Conservation (phyloP, 495 filamentous ascomycete genomes). For the Glonium stellatum region DNA sequence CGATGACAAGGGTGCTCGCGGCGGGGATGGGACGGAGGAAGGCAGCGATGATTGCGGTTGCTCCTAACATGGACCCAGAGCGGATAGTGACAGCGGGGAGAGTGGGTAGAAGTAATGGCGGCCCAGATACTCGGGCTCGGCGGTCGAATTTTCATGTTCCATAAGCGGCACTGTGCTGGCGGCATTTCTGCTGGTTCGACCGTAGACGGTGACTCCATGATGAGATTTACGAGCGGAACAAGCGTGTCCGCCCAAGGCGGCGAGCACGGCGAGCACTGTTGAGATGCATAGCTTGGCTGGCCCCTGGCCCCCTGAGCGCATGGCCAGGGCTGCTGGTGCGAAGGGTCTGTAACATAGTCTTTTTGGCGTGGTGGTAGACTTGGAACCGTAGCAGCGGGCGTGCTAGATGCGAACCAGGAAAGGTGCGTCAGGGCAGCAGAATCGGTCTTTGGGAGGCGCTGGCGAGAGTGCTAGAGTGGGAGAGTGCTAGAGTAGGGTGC, state of each 20-base stretch:
- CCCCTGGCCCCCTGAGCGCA: neutral
- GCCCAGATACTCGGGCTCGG: slow-evolving; percentile 4
- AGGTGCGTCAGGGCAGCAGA: slow-evolving; percentile 23
- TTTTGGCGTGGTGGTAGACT: slow-evolving; percentile 3
- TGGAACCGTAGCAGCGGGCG: slow-evolving; percentile 26
- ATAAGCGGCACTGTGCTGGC: slow-evolving; percentile 14
- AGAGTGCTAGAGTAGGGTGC: neutral
- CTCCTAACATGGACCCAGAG: slow-evolving; percentile 20
- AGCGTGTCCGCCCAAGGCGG: neutral
- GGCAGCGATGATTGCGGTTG: slow-evolving; percentile 24
- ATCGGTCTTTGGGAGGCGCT: neutral
- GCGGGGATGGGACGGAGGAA: slow-evolving; percentile 23
- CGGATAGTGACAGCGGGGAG: slow-evolving; percentile 24
- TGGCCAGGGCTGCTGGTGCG: neutral
- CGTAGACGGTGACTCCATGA: slow-evolving; percentile 4
- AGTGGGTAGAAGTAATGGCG: slow-evolving; percentile 11
- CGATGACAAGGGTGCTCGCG: slow-evolving; percentile 24
- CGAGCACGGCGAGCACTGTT: neutral
- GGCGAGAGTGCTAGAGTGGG: neutral
- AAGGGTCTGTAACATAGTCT: neutral
- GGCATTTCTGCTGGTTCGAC: neutral
- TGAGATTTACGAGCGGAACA: neutral
- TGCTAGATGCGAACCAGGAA: slow-evolving; percentile 19
- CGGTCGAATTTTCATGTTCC: slow-evolving; percentile 9
- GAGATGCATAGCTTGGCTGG: neutral